phyloP scores from a whole-genome alignment of 768 basidiomycete species.

The Psilocybe sp. region DNA sequence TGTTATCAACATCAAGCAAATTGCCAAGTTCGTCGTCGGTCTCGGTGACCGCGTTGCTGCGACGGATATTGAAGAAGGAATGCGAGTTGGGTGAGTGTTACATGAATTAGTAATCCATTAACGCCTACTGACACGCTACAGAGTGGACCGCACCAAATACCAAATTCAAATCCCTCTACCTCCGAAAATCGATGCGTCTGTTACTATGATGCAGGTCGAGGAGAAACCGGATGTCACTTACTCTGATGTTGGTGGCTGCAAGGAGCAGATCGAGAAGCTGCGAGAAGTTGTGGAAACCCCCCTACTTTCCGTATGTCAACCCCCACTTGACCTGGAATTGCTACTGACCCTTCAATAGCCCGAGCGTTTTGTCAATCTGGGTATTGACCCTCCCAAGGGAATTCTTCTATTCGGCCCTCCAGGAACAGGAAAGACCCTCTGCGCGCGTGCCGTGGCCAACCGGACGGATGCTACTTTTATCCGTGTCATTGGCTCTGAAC shows the following conservation, averaged over 20 bases:
- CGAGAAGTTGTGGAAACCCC: conserved; percentile 98
- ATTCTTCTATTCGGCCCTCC: conserved; percentile 95
- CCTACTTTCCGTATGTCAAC: conserved; percentile 75
- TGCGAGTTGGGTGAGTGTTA: conserved; percentile 93
- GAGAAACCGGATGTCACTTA: conserved; percentile 99
- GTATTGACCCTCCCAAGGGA: conserved; percentile 98
- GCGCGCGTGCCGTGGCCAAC: conserved; percentile 97
- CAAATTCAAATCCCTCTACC: conserved; percentile 98
- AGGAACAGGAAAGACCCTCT: conserved; percentile 98
- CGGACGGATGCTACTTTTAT: conserved; percentile 99
- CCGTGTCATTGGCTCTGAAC: conserved; percentile 96
- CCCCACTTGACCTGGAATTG: neutral
- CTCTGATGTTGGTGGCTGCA: conserved; percentile 96
- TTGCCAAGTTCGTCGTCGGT: conserved; percentile 98
- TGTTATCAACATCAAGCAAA: conserved; percentile 99
- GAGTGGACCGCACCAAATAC: conserved; percentile 94
- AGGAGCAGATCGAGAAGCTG: conserved; percentile 99
- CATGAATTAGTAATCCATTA: neutral
- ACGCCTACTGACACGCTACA: conserved; percentile 26
- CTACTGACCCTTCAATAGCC: conserved; percentile 57
- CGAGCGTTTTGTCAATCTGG: conserved; percentile 97
- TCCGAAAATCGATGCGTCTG: conserved; percentile 98
- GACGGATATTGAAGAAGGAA: conserved; percentile 99
- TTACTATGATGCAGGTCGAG: conserved; percentile 99
- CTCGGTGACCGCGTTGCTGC: conserved; percentile 95